Conservation (phyloP, 345 rosid species). For the Eucalyptus lansdowneana region DNA sequence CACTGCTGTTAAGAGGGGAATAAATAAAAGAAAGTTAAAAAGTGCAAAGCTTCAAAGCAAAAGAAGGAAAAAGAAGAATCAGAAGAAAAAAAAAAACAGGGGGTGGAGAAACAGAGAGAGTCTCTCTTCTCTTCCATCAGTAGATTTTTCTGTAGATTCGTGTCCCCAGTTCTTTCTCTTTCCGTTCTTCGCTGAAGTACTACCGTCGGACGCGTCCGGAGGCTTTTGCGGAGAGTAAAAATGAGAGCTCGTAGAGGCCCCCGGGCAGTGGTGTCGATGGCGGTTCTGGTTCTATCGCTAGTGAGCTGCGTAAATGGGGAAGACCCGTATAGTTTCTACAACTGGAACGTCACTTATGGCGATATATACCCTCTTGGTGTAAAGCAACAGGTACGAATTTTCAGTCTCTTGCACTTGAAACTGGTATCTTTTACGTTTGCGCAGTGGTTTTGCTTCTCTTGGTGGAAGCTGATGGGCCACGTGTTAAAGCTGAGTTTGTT, state of each 20-base stretch:
- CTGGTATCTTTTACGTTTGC: background rate
- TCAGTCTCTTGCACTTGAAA: background rate
- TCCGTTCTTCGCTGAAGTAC: background rate
- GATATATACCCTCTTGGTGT: conserved; percentile 63
- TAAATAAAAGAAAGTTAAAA: background rate
- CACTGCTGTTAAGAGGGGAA: background rate
- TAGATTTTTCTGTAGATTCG: background rate
- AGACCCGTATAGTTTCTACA: conserved; percentile 48
- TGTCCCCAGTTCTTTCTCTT: background rate
- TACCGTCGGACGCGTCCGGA: background rate
- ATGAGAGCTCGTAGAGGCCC: conserved; percentile 7
- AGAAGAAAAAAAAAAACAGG: background rate
- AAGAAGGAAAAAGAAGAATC: background rate
- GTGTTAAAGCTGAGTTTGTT: background rate
- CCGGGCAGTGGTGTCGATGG: background rate
- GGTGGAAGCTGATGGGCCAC: background rate
- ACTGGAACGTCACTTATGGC: conserved; percentile 63
- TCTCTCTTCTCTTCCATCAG: background rate
- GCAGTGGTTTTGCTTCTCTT: background rate
- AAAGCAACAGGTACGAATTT: conserved; percentile 32
- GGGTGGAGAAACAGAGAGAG: background rate
- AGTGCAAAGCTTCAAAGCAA: background rate
- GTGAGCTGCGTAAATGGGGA: conserved; percentile 26
- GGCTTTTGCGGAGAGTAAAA: background rate
- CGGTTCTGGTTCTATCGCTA: background rate